A percentile compares a stretch with the other conserved stretches of the same genome.
Evolutionary conservation across 306 rosid genomes (phyloP).

Genomic region (Vicia faba): DNA sequence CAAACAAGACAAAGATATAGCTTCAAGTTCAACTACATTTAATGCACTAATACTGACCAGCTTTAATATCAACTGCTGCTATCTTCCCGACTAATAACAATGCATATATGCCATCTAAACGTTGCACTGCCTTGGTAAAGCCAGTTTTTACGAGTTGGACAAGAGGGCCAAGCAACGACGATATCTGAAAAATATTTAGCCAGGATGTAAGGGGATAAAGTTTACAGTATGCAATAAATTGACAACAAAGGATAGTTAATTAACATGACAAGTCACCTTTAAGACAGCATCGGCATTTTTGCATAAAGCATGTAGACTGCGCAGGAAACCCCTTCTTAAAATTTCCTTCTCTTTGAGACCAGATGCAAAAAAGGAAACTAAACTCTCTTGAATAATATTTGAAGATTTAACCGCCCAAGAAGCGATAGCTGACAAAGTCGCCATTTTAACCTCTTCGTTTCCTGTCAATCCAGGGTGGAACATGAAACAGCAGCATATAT

Average conservation of each 20-base stretch:
- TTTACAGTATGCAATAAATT: conserved; percentile 28
- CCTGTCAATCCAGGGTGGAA: conserved; percentile 54
- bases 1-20: conserved; percentile 12
- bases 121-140: conserved; percentile 89
- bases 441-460: conserved; percentile 90
- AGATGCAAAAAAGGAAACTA: conserved; percentile 69
- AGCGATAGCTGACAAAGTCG: conserved; percentile 68
- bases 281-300: conserved; percentile 66
- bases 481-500: conserved; percentile 30
- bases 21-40: conserved; percentile 21
- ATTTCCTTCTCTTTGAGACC: conserved; percentile 97
- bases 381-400: conserved; percentile 58
- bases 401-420: conserved; percentile 80
- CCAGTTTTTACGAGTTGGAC: conserved; percentile 94
- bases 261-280: conserved; percentile 52
- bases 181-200: conserved; percentile 55
- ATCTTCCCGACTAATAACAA: conserved; percentile 78
- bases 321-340: conserved; percentile 84
- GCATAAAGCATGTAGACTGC: conserved; percentile 61
- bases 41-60: conserved; percentile 58
- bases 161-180: conserved; percentile 68
- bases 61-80: conserved; percentile 90
- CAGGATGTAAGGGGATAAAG: conserved; percentile 32
- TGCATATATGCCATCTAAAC: conserved; percentile 94
- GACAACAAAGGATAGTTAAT: conserved; percentile 35